These are phyloP conservation scores for Penicillium crystallinum DNA, from an alignment of 495 filamentous ascomycete species.

Conservation along the genomic window DNA sequence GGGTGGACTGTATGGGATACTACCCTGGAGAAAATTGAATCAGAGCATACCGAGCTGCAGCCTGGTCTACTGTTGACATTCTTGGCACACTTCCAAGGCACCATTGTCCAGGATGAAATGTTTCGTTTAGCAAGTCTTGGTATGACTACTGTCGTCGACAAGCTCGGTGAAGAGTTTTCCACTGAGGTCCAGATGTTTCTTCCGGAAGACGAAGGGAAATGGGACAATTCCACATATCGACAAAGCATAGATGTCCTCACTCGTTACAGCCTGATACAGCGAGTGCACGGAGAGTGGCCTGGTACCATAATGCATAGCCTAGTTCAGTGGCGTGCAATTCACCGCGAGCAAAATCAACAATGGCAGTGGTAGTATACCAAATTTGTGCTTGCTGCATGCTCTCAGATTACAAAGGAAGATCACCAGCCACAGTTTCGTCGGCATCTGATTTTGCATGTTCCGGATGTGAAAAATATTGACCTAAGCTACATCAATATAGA, in stretches of 20 bases:
- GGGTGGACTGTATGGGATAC: background rate
- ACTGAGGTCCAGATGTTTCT: background rate
- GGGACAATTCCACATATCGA: background rate
- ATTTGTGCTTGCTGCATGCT: constrained; percentile 3
- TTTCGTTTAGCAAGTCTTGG: background rate
- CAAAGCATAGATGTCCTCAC: background rate
- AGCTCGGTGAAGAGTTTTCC: background rate
- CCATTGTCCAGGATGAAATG: background rate
- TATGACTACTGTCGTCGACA: background rate
- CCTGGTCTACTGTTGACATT: background rate
- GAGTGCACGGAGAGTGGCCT: constrained; percentile 3
- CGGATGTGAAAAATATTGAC: background rate
- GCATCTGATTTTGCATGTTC: constrained; percentile 2
- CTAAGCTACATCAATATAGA: background rate
- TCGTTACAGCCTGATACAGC: constrained; percentile 4
- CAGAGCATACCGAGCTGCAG: background rate
- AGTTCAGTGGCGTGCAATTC: constrained; percentile 2
- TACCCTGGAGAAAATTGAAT: background rate
- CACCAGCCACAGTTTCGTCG: constrained; percentile 1
- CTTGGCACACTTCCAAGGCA: background rate
- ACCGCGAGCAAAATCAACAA: background rate
- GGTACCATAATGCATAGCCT: constrained; percentile 4
- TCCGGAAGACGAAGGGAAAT: background rate
- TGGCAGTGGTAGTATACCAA: background rate
- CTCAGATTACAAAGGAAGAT: background rate